Evolutionary conservation across 2,329 filamentous ascomycete species (phyloP).

Genomic region (Thielaviopsis musarum): DNA sequence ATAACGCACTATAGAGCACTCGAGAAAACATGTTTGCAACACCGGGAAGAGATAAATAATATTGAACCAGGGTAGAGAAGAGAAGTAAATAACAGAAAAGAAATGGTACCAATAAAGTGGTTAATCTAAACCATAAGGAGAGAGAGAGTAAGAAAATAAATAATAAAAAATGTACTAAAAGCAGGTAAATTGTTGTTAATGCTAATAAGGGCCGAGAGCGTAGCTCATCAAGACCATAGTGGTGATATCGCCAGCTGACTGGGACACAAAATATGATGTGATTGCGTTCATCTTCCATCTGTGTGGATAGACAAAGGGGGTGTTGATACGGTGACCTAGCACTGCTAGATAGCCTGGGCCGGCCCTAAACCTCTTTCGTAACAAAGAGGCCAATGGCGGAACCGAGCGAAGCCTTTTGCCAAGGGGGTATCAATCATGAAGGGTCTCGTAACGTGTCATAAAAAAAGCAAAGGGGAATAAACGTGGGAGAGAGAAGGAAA

Average conservation of each 20-base stretch:
- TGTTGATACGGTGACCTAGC: background rate
- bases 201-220: background rate
- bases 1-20: too few species aligned
- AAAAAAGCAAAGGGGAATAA: constrained; percentile 1
- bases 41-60: constrained; percentile 1
- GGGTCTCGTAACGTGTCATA: background rate
- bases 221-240: background rate
- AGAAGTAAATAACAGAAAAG: background rate
- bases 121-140: background rate
- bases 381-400: too few species aligned
- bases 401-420: too few species aligned
- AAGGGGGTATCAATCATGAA: background rate
- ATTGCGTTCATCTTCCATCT: background rate
- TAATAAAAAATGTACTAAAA: background rate
- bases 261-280: background rate
- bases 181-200: background rate
- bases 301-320: background rate
- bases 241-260: background rate
- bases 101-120: constrained; percentile 2
- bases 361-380: too few species aligned
- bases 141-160: background rate
- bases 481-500: background rate
- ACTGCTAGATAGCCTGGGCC: background rate
- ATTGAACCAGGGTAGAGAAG: background rate
- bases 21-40: background rate